These are phyloP conservation scores for Penicillium capsulatum DNA, from an alignment of 2,329 filamentous ascomycete genomes.

Conservation along the genomic window DNA sequence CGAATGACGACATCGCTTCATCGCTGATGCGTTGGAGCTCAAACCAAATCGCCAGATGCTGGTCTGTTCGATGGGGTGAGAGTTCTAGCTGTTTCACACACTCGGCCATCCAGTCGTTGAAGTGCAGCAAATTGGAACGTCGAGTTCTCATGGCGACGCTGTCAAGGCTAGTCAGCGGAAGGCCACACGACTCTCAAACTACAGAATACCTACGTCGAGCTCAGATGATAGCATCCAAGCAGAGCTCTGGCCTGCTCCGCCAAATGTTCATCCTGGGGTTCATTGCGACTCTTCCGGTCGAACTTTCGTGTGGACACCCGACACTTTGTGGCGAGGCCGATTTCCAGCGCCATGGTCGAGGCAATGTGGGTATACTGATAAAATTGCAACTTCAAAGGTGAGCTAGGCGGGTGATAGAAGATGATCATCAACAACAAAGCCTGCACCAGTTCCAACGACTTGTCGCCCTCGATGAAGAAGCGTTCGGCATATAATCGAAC, in stretches of 20 bases:
- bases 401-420: constrained; percentile 49
- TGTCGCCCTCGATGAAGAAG: constrained; percentile 49
- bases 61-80: constrained; percentile 30
- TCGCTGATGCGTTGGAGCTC: constrained; percentile 34
- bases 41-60: constrained; percentile 33
- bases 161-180: neutral
- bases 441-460: constrained; percentile 51
- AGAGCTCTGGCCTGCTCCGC: constrained; percentile 34
- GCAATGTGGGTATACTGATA: constrained; percentile 53
- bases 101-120: constrained; percentile 36
- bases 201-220: constrained; percentile 25
- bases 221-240: constrained; percentile 33
- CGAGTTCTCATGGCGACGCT: constrained; percentile 38
- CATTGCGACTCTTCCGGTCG: constrained; percentile 13
- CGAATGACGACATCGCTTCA: constrained; percentile 35
- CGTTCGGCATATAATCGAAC: constrained; percentile 47
- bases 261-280: constrained; percentile 27
- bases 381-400: constrained; percentile 47
- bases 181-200: no score
- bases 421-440: constrained; percentile 48
- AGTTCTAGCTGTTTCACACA: constrained; percentile 29
- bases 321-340: constrained; percentile 36
- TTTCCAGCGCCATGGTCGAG: constrained; percentile 49
- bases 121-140: constrained; percentile 33
- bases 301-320: constrained; percentile 22